Base-by-base conservation (phyloP, 768 basidiomycete genomes). In the Mycena metata region DNA sequence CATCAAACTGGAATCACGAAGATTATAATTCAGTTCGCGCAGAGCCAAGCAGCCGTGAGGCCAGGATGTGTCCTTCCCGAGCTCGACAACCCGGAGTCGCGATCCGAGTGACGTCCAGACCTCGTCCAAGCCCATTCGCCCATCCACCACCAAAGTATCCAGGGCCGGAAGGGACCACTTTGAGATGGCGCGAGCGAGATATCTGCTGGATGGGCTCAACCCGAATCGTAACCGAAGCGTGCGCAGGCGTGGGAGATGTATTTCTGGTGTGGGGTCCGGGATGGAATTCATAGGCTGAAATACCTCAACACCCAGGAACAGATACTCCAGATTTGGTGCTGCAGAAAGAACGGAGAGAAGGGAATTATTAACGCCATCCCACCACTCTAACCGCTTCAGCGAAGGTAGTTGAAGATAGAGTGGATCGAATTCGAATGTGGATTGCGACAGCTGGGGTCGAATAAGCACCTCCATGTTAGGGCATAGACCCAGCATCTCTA, bases 321-420 rank as follows among this genome's bases (percentile, higher is more conserved):
- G 86, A 72, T 87, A 91, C 56, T 83, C 81, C 54, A 92, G 74
- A 65, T 86, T 87, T 8, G 91, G 89, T 3, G 89, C 76, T 50
- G 77, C 79, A 12, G 76, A 78, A 26, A 92, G 83, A 66, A 90
- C 87, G 59, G 84, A 77, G 3, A 75, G 72, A 45, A 92, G 79
- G 9, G 86, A 88, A 76, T 92, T 91, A 66, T 91, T 88, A 6
- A 90, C 91, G 2, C 90, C 90, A 19, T 87, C 82, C 88, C 89
- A 91, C 90, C 90, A 92, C 55, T 91, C 90, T 35, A 92, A 82
- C 30, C 90, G 86, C 49, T 84, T 85, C 45, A 92, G 80, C 23
- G 85, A 85, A 21, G 82, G 79, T 15, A 91, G 69, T 3, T 83
- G 74, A 3, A 88, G 76, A 61, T 77, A 80, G 16, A 81, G 81